A percentile compares a stretch with the other conserved stretches of the same genome.
These are phyloP conservation scores for Botrytis sinoallii DNA, from an alignment of 2,329 filamentous ascomycete genomes.

Conservation along the genomic window DNA sequence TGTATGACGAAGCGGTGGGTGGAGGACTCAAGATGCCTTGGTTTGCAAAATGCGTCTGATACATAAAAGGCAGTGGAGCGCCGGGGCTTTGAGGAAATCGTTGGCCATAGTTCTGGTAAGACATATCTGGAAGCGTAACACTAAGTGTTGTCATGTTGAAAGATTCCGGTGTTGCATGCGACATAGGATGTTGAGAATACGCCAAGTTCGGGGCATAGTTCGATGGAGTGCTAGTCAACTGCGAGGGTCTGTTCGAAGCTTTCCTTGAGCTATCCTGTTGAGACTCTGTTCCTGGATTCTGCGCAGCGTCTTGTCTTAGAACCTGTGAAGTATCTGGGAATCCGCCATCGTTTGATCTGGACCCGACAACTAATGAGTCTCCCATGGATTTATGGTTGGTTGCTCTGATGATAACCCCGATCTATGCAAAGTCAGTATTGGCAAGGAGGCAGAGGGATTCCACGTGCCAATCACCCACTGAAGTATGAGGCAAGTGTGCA, in stretches of 20 bases:
- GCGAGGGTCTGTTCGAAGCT: conserved; percentile 7
- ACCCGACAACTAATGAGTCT: conserved; percentile 15
- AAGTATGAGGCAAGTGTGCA: neutral
- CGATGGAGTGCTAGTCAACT: conserved; percentile 16
- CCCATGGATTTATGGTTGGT: conserved; percentile 13
- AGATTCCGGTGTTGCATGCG: conserved; percentile 27
- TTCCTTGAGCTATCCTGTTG: conserved; percentile 12
- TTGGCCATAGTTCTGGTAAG: conserved; percentile 31
- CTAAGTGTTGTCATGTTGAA: conserved; percentile 33
- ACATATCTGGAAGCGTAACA: conserved; percentile 30
- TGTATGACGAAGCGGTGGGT: conserved; percentile 27
- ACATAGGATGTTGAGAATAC: neutral
- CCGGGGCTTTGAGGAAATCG: conserved; percentile 26
- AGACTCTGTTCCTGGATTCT: conserved; percentile 20
- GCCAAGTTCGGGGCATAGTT: conserved; percentile 17
- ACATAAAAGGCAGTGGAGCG: conserved; percentile 25
- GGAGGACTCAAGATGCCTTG: conserved; percentile 24
- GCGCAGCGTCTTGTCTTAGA: conserved; percentile 17
- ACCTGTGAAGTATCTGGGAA: conserved; percentile 7
- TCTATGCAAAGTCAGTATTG: conserved; percentile 6
- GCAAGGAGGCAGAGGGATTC: neutral
- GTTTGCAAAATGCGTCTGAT: conserved; percentile 28
- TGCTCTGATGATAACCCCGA: neutral
- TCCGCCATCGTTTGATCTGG: conserved; percentile 15
- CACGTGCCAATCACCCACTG: conserved; percentile 7